Percentiles rank a stretch among this genome's conserved stretches.
Evolutionary conservation across 2,329 filamentous ascomycete genomes (phyloP).

Genomic region (Lachnellula occidentalis): DNA sequence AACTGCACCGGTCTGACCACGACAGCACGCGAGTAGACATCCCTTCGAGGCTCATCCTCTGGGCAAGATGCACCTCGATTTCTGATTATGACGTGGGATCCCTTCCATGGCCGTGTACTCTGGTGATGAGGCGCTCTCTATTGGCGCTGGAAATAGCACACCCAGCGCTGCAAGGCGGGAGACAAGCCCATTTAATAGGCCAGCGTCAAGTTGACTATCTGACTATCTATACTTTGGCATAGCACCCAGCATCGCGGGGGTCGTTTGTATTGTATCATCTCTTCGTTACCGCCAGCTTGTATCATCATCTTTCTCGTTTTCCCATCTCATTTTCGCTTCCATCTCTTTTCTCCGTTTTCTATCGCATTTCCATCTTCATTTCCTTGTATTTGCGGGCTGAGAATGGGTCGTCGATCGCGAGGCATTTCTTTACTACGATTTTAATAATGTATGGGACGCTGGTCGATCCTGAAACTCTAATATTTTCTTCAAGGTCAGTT

Average conservation of each 20-base stretch:
- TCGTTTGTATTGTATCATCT: constrained; percentile 11
- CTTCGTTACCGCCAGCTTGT: constrained; percentile 9
- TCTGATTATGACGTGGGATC: not conserved
- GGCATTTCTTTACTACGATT: constrained; percentile 15
- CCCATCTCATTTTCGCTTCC: constrained; percentile 14
- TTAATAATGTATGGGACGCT: constrained; percentile 33
- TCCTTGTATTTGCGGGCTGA: constrained; percentile 7
- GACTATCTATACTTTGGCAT: not conserved
- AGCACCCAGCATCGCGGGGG: constrained; percentile 2
- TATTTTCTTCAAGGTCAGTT: constrained; percentile 28
- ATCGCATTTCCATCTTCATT: constrained; percentile 9
- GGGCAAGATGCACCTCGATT: not conserved
- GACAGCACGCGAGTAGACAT: not conserved
- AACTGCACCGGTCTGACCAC: not conserved
- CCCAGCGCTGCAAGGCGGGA: not conserved
- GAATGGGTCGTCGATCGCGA: constrained; percentile 8
- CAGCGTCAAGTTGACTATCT: constrained; percentile 1
- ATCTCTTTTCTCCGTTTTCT: constrained; percentile 32
- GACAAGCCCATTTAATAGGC: constrained; percentile 2
- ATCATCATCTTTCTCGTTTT: constrained; percentile 5
- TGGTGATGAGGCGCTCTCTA: not conserved
- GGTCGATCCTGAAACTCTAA: constrained; percentile 27
- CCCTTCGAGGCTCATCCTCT: constrained; percentile 1
- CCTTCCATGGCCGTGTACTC: not conserved
- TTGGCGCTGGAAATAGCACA: constrained; percentile 16